Base-by-base conservation (phyloP, 2,329 filamentous ascomycete genomes). In the Neofusicoccum cordaticola region DNA sequence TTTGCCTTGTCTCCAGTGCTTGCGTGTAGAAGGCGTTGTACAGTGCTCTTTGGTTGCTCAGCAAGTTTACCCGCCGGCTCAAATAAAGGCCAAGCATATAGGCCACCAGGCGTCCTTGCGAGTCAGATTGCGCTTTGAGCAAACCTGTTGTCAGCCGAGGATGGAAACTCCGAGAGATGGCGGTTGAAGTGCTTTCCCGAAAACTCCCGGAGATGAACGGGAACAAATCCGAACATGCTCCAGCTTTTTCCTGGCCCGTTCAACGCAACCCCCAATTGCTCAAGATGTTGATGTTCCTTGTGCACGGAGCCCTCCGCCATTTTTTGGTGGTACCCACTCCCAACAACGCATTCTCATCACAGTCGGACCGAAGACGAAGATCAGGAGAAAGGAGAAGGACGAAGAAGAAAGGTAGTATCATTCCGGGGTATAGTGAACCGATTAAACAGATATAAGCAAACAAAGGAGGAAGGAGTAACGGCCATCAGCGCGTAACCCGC, bases 381-480 rank as follows among this genome's bases (percentile, higher is more conserved):
- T 58, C 53, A 58, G 53, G 53, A 58, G 53, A 63, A 53, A 17
- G 39, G 35, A 53, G 60, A 27, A 42, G 31, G n/a, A 63, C n/a
- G 39, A 35, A 37, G 58, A 51, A 62, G 60, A 63, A 52, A 63
- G 50, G 35, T 62, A 31, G 41, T 58, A 31, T 52, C 50, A 44
- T 52, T 63, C 47, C 60, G 60, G 60, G 60, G 60, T 63, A 63
- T 63, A 63, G 22, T 34, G 37, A 41, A 58, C 37, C 22, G 35
- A 63, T 63, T 63, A 63, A 63, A 63, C n/a, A 41, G 15, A 51
- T 62, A 62, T 51, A 48, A 13, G 45, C 34, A 62, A 47, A 45
- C 9, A 39, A 48, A 53, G 51, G 7, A 39, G 5, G 31, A 48
- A 57, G n/a, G 42, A 34, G 4, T 15, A 8, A 31, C 37, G 19